Base-by-base conservation (phyloP, 2,329 filamentous ascomycete species). In the Trichophyton mentagrophytes region DNA sequence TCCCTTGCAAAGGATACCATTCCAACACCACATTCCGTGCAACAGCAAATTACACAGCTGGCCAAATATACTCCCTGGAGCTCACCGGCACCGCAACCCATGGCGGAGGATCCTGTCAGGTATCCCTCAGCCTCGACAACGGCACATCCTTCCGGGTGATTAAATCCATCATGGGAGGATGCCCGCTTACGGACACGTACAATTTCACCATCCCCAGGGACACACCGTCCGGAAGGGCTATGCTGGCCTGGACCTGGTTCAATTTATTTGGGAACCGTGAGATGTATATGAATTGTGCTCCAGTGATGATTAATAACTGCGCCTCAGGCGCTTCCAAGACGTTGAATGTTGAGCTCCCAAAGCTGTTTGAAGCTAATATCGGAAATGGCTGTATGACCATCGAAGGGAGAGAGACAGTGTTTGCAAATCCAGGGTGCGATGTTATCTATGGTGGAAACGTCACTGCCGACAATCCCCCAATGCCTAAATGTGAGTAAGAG, bases 251-350 rank as follows among this genome's bases (percentile, higher is more conserved):
- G 89, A 84, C 83, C 27, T 89, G 86, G 86, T 86, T 88, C 76
- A 90, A 90, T 77, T 77, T 87, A 46, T 88, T 60, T 36, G 61
- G 58, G 3, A 58, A 60, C 42, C 58, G 61, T 17, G 61, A 62
- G 58, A 60, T 62, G 88, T 93, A 93, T 80, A 90, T 90, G 86
- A 89, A 90, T 75, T 93, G 89, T 69, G 88, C 88, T 6, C 78
- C 82, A 58, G 81, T 91, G 66, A 83, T 81, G 64, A 84, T 90
- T 40, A 69, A 73, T 1, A 70, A 70, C 9, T 57, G 33, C 25
- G 15, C 25, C 22, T 25, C 20, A 13, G 33, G 25, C 25, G 13
- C 25, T 40, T 36, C 20, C 33, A 44, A 30, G 7, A 11, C n/a
- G 13, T 47, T 11, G 1, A 47, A 22, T 47, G 4, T 11, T 20